Evolutionary conservation across 2,329 filamentous ascomycete species (phyloP).

Genomic region (Exophiala lecanii-corni): DNA sequence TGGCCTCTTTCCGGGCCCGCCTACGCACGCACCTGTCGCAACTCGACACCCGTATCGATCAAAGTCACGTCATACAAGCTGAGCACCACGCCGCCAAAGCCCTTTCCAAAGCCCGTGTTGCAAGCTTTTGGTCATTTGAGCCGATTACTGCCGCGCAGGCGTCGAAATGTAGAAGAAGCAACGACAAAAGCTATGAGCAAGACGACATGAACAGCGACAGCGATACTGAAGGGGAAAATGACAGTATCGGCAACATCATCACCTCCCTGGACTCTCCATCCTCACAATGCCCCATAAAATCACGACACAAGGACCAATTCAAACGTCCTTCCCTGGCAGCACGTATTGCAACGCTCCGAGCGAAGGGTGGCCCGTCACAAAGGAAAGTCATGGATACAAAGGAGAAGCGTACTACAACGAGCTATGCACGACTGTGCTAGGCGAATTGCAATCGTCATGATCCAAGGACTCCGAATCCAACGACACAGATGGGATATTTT

Average conservation of each 20-base stretch:
- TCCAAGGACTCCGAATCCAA: neutral
- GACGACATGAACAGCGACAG: too few species aligned
- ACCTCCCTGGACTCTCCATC: neutral
- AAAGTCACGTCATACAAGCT: constrained; percentile 9
- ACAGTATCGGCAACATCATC: neutral
- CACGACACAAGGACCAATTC: neutral
- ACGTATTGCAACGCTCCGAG: constrained; percentile 20
- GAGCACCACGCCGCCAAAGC: constrained; percentile 9
- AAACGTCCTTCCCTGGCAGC: constrained; percentile 4
- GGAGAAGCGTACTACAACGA: constrained; percentile 22
- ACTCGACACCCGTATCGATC: constrained; percentile 6
- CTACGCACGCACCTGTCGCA: constrained; percentile 12
- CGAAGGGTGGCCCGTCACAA: constrained; percentile 21
- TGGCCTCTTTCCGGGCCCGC: constrained; percentile 13
- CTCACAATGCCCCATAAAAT: neutral
- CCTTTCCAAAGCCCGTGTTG: constrained; percentile 13
- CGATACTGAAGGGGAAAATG: too few species aligned
- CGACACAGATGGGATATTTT: neutral
- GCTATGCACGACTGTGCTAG: constrained; percentile 9
- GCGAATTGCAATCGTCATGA: constrained; percentile 9
- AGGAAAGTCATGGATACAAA: constrained; percentile 25
- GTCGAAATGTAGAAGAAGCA: neutral
- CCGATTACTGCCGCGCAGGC: neutral
- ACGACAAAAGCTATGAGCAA: neutral
- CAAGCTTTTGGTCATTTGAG: constrained; percentile 21